Conservation (phyloP, 148 eudicot species). For the Amaranthus cruentus region DNA sequence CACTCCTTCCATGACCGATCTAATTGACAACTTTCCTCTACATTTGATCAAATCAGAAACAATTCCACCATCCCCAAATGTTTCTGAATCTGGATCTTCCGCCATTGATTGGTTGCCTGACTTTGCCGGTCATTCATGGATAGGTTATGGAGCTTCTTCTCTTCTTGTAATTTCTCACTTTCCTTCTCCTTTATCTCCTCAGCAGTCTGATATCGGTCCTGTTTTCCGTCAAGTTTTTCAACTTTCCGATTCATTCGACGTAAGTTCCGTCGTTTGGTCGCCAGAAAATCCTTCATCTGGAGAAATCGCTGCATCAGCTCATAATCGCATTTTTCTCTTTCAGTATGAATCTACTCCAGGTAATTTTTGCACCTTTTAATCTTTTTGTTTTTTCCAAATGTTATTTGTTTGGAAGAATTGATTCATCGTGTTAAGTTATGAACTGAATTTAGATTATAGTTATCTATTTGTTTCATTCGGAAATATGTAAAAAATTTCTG, state of each 20-base stretch:
- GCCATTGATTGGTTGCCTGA: constrained; percentile 64
- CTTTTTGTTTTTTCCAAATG: not conserved
- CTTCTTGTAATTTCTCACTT: constrained; percentile 84
- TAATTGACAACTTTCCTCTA: constrained; percentile 38
- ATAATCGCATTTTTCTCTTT: constrained; percentile 46
- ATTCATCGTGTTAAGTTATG: not conserved
- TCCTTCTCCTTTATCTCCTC: constrained; percentile 53
- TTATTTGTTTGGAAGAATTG: too few relatives aligned
- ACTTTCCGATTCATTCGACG: constrained; percentile 31
- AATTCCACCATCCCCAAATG: constrained; percentile 68
- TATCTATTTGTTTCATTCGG: too few relatives aligned
- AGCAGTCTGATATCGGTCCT: constrained; percentile 43
- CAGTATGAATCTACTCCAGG: constrained; percentile 40
- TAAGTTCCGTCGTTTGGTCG: constrained; percentile 69
- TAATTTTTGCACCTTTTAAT: constrained; percentile 11
- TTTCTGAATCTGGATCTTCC: constrained; percentile 31
- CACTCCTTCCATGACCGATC: not conserved
- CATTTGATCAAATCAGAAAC: constrained; percentile 54
- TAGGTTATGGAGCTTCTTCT: constrained; percentile 83
- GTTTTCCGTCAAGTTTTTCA: constrained; percentile 62
- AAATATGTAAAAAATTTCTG: too few relatives aligned
- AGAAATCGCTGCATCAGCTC: constrained; percentile 60
- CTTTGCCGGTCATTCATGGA: constrained; percentile 83
- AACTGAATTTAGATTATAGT: not conserved
- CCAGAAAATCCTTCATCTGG: constrained; percentile 52